Conservation (phyloP, 2,329 filamentous ascomycete species). For the Xylariaceae sp. region DNA sequence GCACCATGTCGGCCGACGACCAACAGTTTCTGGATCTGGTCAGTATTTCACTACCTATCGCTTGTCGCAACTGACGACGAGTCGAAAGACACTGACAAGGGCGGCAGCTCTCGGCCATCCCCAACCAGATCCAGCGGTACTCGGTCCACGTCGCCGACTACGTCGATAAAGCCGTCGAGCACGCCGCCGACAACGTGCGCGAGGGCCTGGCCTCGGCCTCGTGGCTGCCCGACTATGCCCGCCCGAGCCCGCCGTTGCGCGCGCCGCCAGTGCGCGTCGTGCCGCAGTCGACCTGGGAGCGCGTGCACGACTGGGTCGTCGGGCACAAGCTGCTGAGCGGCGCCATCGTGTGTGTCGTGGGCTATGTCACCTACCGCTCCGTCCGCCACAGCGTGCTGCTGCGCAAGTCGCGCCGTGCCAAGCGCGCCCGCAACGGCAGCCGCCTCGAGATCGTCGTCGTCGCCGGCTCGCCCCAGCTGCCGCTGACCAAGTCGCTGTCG, state of each 20-base stretch:
- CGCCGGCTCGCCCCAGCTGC: conserved; percentile 78
- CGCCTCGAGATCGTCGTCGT: conserved; percentile 81
- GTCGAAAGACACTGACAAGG: too few species aligned
- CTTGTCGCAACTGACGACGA: too few species aligned
- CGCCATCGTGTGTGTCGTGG: conserved; percentile 61
- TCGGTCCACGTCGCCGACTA: conserved; percentile 68
- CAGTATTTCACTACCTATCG: conserved; percentile 35
- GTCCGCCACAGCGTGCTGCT: conserved; percentile 47
- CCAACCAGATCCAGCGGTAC: conserved; percentile 61
- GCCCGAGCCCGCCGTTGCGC: conserved; percentile 48
- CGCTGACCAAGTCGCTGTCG: conserved; percentile 74
- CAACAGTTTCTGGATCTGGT: conserved; percentile 73
- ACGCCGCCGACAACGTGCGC: conserved; percentile 62
- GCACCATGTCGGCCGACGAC: conserved; percentile 72
- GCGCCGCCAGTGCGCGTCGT: conserved; percentile 27
- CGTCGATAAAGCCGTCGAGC: conserved; percentile 74
- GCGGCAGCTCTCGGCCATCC: conserved; percentile 42
- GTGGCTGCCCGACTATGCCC: conserved; percentile 67
- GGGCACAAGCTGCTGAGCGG: conserved; percentile 68
- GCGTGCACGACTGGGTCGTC: conserved; percentile 61
- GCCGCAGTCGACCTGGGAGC: conserved; percentile 35
- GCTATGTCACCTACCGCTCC: conserved; percentile 51
- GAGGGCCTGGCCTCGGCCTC: conserved; percentile 57
- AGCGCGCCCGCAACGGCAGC: conserved; percentile 72
- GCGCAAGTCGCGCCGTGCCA: conserved; percentile 65